phyloP scores from a whole-genome alignment of 106 monocot species.

The Phalaenopsis aphrodite region DNA sequence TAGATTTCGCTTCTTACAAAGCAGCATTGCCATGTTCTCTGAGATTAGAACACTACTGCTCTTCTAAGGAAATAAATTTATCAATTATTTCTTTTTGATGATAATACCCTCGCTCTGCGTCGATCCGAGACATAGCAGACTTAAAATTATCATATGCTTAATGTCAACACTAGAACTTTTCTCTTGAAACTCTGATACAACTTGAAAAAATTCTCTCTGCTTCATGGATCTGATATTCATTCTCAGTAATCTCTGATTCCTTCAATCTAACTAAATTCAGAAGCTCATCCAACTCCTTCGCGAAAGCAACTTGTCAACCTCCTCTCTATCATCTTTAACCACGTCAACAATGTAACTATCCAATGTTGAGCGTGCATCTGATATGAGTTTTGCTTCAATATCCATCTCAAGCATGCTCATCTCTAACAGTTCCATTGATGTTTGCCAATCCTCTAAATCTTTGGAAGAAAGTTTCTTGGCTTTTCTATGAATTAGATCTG shows the following conservation, averaged over 20 bases:
- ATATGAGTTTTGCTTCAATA: conserved; percentile 46
- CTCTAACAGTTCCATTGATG: conserved; percentile 57
- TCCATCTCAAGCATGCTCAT: conserved; percentile 50
- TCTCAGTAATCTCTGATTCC: conserved; percentile 72
- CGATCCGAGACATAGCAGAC: conserved; percentile 29
- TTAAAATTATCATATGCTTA: conserved; percentile 31
- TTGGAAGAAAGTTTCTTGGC: conserved; percentile 50
- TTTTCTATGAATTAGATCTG: conserved; percentile 42
- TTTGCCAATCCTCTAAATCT: conserved; percentile 65
- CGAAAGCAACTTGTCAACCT: conserved; percentile 37
- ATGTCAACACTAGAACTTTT: conserved; percentile 45
- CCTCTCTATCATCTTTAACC: conserved; percentile 69
- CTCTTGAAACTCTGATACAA: conserved; percentile 45
- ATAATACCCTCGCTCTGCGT: conserved; percentile 34
- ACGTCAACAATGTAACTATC: conserved; percentile 48
- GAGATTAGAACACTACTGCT: conserved; percentile 44
- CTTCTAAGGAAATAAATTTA: conserved; percentile 35
- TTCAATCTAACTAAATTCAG: conserved; percentile 64
- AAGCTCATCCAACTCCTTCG: conserved; percentile 68
- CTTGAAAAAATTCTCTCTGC: conserved; percentile 58
- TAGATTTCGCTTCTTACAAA: conserved; percentile 49
- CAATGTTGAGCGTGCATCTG: conserved; percentile 56
- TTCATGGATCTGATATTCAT: conserved; percentile 51
- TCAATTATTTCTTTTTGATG: conserved; percentile 61
- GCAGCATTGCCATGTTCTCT: conserved; percentile 42